These are phyloP conservation scores for Rhizopogon hawkerae DNA, from an alignment of 1,284 basidiomycete genomes.

Conservation along the genomic window DNA sequence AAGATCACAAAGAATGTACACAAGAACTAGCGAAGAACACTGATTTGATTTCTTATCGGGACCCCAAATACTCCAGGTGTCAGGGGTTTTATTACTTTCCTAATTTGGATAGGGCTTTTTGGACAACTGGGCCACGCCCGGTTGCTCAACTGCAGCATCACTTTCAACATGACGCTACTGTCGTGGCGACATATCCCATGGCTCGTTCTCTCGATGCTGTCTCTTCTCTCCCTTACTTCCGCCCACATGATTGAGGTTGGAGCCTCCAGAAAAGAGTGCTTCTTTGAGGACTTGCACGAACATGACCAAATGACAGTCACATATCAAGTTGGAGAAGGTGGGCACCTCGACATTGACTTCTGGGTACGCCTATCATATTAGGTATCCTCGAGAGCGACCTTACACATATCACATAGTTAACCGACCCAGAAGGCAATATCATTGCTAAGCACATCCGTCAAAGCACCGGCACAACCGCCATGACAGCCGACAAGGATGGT, in stretches of 20 bases:
- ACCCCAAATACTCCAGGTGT: conserved; percentile 20
- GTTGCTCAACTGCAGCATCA: not conserved
- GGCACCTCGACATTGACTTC: conserved; percentile 95
- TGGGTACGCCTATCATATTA: conserved; percentile 50
- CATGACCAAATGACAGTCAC: conserved; percentile 99
- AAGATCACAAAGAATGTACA: conserved; percentile 11
- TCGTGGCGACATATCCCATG: conserved; percentile 10
- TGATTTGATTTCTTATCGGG: conserved; percentile 10
- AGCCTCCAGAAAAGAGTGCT: conserved; percentile 88
- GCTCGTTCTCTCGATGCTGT: conserved; percentile 30
- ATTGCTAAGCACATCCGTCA: conserved; percentile 79
- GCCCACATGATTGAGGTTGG: conserved; percentile 66
- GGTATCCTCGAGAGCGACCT: not conserved
- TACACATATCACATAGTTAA: conserved; percentile 43
- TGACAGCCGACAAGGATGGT: conserved; percentile 83
- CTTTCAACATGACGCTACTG: conserved; percentile 15
- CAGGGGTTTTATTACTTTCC: conserved; percentile 16
- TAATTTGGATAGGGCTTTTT: not conserved
- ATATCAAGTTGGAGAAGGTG: conserved; percentile 96
- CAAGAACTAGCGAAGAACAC: conserved; percentile 5
- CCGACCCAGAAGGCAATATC: conserved; percentile 62
- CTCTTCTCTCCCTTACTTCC: conserved; percentile 36
- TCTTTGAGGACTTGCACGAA: conserved; percentile 93
- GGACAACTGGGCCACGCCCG: not conserved
- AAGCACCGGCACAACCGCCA: conserved; percentile 83